Evolutionary conservation across 495 filamentous ascomycete genomes (phyloP), one percentile per base, ranked within the genome.

Genomic region (Physcia stellaris): DNA sequence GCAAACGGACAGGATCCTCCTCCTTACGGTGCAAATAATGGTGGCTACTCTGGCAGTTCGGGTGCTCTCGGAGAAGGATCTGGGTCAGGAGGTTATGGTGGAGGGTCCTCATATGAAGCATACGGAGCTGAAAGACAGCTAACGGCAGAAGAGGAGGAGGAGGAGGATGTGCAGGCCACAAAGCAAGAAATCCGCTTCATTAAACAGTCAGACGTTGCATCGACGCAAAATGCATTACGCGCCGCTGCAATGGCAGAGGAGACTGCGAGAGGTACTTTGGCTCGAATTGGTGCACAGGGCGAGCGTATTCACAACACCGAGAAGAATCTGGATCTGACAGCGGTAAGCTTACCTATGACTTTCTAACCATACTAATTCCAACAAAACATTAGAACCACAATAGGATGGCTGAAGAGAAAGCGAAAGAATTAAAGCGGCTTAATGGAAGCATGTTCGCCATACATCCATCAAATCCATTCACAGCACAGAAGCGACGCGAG

Each of bases 361-460:
- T n/a, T n/a, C n/a, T n/a, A n/a, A n/a, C n/a, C n/a, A n/a, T n/a
- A n/a, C n/a, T n/a, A n/a, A n/a, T n/a, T n/a, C n/a, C n/a, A n/a
- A n/a, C n/a, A n/a, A n/a, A n/a, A n/a, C n/a, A n/a, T n/a, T n/a
- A n/a, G n/a, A 71, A 69, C 26, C 75, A 85, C 46, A 82, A 77
- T 40, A 66, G 69, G 11, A 52, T 78, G n/a, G 84, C 84, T 0
- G 77, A 80, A 37, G 79, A 80, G 39, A 83, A 79, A 49, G 73
- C 82, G 2, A 67, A 65, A 30, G 83, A 92, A 46, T 57, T 93
- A 11, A 85, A 83, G 59, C 77, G 67, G 0, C 61, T 79, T 6
- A 93, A 87, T 50, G 68, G 76, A 46, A 80, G 73, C 59, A 88
- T 92, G 85, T 88, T 90, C 44, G 78, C 79, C 2, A 66, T 84